Evolutionary conservation across 176 grass and related monocot species (phyloP).

Genomic region (Raddia guianensis): DNA sequence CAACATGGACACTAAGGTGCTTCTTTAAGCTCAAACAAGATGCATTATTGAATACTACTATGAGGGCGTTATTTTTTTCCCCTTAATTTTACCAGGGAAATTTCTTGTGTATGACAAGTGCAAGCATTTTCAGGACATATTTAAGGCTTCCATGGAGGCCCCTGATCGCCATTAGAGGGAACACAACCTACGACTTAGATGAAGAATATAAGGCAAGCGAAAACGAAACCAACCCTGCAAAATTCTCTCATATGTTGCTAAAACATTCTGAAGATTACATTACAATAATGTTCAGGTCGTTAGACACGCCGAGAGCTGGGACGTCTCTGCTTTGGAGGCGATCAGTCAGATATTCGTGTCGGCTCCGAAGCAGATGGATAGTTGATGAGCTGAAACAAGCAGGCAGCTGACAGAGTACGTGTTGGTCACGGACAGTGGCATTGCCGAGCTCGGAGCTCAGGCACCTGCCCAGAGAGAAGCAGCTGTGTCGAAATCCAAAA

Average conservation of each 20-base stretch:
- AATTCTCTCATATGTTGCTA: neutral
- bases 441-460: neutral
- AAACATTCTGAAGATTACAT: neutral
- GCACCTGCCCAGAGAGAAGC: too few relatives aligned
- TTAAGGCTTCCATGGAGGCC: constrained; percentile 92
- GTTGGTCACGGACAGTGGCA: neutral
- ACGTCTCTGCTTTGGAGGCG: constrained; percentile 70
- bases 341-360: constrained; percentile 67
- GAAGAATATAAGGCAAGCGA: constrained; percentile 51
- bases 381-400: neutral
- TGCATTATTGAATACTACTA: neutral
- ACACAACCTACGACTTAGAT: constrained; percentile 78
- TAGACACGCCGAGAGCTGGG: constrained; percentile 87
- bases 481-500: too few relatives aligned
- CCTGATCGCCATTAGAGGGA: constrained; percentile 72
- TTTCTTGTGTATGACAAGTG: neutral
- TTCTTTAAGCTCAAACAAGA: neutral
- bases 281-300: constrained; percentile 50
- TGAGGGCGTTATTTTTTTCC: neutral
- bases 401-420: too few relatives aligned
- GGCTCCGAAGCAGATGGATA: neutral
- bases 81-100: neutral
- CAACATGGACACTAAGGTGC: constrained; percentile 79
- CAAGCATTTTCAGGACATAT: constrained; percentile 55
- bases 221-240: neutral